A percentile compares a stretch with the other conserved stretches of the same genome.
These are phyloP conservation scores for Camellia oleifera DNA, from an alignment of 179 eudicot species.

Conservation along the genomic window DNA sequence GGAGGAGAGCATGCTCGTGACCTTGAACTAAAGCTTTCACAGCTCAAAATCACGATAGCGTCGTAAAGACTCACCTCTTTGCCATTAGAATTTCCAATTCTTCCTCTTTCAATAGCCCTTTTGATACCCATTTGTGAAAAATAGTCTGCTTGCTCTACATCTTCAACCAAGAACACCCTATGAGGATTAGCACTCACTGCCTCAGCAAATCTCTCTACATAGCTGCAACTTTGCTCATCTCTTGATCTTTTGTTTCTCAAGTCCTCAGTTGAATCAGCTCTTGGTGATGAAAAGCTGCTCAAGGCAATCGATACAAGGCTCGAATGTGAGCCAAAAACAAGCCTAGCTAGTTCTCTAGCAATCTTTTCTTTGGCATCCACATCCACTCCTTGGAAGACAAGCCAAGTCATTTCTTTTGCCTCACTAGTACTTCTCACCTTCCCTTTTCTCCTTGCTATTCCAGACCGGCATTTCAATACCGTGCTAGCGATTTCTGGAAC, in stretches of 20 bases:
- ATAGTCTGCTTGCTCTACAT: slow-evolving; percentile 55
- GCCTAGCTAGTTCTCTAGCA: slow-evolving; percentile 54
- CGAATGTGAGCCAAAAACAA: slow-evolving; percentile 48
- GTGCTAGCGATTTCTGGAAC: slow-evolving; percentile 60
- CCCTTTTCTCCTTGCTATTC: slow-evolving; percentile 22
- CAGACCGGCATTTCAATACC: slow-evolving; percentile 50
- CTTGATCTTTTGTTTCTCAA: slow-evolving; percentile 48
- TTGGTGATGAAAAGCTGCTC: slow-evolving; percentile 43
- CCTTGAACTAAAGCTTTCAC: slow-evolving; percentile 40
- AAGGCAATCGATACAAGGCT: slow-evolving; percentile 35
- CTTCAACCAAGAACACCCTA: slow-evolving; percentile 62
- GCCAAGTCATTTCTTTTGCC: slow-evolving; percentile 59
- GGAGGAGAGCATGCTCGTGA: slow-evolving; percentile 60
- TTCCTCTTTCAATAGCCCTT: slow-evolving; percentile 50
- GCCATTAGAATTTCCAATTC: slow-evolving; percentile 26
- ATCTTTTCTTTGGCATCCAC: slow-evolving; percentile 47
- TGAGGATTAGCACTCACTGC: slow-evolving; percentile 52
- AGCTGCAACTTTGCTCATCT: slow-evolving; percentile 38
- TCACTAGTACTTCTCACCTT: background rate
- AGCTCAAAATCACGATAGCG: slow-evolving; percentile 52
- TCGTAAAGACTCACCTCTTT: slow-evolving; percentile 46
- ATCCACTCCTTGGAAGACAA: slow-evolving; percentile 60
- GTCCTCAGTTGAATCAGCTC: slow-evolving; percentile 46
- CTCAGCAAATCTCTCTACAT: slow-evolving; percentile 39
- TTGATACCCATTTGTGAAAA: slow-evolving; percentile 41